Conservation (phyloP, 495 filamentous ascomycete species). For the Penicillium dipodomyicola region DNA sequence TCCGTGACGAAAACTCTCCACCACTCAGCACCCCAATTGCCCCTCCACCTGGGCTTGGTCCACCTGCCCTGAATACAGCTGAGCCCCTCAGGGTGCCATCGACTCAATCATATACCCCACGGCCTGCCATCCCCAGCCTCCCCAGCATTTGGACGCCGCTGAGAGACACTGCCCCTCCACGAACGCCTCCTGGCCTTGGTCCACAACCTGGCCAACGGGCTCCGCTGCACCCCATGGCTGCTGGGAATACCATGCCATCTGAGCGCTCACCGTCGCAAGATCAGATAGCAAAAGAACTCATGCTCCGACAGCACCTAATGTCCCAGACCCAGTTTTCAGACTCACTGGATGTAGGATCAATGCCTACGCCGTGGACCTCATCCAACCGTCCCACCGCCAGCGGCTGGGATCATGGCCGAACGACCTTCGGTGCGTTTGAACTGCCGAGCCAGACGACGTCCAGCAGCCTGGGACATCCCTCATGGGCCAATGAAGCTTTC, state of each 20-base stretch:
- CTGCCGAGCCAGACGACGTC: slow-evolving; percentile 33
- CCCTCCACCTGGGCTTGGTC: slow-evolving; percentile 39
- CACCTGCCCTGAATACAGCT: slow-evolving; percentile 25
- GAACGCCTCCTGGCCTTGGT: slow-evolving; percentile 38
- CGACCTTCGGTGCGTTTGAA: slow-evolving; percentile 23
- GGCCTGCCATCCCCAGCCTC: slow-evolving; percentile 36
- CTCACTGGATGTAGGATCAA: slow-evolving; percentile 23
- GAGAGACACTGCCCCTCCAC: slow-evolving; percentile 33
- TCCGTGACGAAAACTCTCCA: slow-evolving; percentile 25
- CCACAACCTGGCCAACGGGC: slow-evolving; percentile 30
- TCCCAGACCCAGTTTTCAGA: slow-evolving; percentile 28
- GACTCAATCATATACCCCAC: slow-evolving; percentile 38
- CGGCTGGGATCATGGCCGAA: slow-evolving; percentile 29
- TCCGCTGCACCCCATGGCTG: slow-evolving; percentile 17
- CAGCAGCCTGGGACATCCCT: slow-evolving; percentile 30
- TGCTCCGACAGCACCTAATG: slow-evolving; percentile 31
- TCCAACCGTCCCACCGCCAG: slow-evolving; percentile 22
- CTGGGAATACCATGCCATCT: slow-evolving; percentile 18
- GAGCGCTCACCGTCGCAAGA: slow-evolving; percentile 29
- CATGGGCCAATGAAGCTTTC: slow-evolving; percentile 47
- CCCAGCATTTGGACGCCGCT: slow-evolving; percentile 48
- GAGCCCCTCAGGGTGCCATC: slow-evolving; percentile 27
- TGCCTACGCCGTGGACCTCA: slow-evolving; percentile 30
- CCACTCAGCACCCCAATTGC: slow-evolving; percentile 33
- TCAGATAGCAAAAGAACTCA: slow-evolving; percentile 29